Conservation (phyloP, 768 basidiomycete species). For the Naematelia aurantialba region DNA sequence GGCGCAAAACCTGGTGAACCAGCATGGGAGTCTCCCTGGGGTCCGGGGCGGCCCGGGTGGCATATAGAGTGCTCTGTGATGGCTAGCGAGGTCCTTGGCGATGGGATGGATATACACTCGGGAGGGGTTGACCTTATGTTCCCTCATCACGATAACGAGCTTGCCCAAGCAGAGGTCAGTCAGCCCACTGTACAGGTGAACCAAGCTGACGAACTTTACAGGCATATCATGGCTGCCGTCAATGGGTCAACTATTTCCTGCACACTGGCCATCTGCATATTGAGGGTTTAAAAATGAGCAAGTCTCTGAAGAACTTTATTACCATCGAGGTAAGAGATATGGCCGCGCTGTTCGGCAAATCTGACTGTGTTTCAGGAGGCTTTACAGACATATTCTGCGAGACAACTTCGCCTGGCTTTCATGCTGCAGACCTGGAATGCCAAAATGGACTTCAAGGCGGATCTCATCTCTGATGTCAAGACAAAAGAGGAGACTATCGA, state of each 20-base stretch:
- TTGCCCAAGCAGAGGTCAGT: constrained; percentile 86
- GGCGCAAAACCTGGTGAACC: constrained; percentile 94
- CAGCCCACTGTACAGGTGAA: neutral
- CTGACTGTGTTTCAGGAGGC: constrained; percentile 63
- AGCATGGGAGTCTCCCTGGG: constrained; percentile 95
- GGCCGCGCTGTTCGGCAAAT: neutral
- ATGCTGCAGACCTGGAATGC: constrained; percentile 85
- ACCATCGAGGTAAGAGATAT: constrained; percentile 65
- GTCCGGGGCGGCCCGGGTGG: constrained; percentile 93
- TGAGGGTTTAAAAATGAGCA: constrained; percentile 98
- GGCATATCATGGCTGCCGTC: constrained; percentile 85
- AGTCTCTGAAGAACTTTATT: constrained; percentile 97
- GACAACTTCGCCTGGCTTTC: constrained; percentile 89
- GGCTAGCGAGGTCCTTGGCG: constrained; percentile 85
- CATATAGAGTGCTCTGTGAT: constrained; percentile 99
- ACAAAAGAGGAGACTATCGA: constrained; percentile 78
- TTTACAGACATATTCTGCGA: constrained; percentile 70
- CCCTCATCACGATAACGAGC: constrained; percentile 98
- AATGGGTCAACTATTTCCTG: constrained; percentile 99
- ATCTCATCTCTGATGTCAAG: constrained; percentile 76
- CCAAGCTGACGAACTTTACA: constrained; percentile 48
- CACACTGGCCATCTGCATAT: constrained; percentile 98
- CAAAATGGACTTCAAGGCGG: constrained; percentile 90
- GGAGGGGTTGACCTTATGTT: constrained; percentile 97
- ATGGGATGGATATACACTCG: constrained; percentile 94